Evolutionary conservation across 495 filamentous ascomycete species (phyloP), one percentile per base, ranked within the genome.

Genomic region (Thozetella sp.): DNA sequence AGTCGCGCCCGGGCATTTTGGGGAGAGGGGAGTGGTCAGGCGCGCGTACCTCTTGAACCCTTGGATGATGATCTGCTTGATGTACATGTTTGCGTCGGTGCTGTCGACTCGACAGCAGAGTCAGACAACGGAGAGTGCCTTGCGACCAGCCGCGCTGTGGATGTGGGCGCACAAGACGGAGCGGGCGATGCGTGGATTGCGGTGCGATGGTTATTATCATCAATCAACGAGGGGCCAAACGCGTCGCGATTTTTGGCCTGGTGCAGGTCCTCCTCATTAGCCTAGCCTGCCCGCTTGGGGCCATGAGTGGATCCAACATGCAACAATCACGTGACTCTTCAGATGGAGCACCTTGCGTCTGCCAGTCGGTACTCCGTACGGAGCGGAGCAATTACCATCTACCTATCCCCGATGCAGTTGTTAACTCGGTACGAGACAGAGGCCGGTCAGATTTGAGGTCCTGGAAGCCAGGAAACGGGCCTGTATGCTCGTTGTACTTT

Each of bases 11-110:
- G n/a, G 57, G 2, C 20, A 34, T 54, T 20, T 25, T 30, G 22
- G 53, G 55, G 22, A 22, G 6, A 51, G 25, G 15, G 53, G 53
- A 26, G 57, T 45, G 52, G 57, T 45, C 58, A 55, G 55, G 54
- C 56, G 51, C n/a, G 51, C 78, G 57, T 74, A 97, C 94, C 94
- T 97, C 80, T 98, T 98, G 80, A 99, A 99, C 84, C 95, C 95
- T 69, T 99, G 95, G 69, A 99, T 98, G 76, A 97, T 99, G 70
- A 99, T 97, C 81, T 99, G 95, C 76, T 98, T 98, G 85, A 99
- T 97, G 79, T 96, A 93, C 93, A 98, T 97, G 72, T 75, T 86
- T 77, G 69, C 67, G 59, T 55, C 62, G 56, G 61, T 26, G 67
- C 66, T 65, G 68, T 64, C 70, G 53, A 56, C 59, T 63, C 60